Percentiles rank a stretch among this genome's conserved stretches.
These are phyloP conservation scores for Diutina mesorugosa DNA, from an alignment of 1,139 yeast species.

Conservation along the genomic window DNA sequence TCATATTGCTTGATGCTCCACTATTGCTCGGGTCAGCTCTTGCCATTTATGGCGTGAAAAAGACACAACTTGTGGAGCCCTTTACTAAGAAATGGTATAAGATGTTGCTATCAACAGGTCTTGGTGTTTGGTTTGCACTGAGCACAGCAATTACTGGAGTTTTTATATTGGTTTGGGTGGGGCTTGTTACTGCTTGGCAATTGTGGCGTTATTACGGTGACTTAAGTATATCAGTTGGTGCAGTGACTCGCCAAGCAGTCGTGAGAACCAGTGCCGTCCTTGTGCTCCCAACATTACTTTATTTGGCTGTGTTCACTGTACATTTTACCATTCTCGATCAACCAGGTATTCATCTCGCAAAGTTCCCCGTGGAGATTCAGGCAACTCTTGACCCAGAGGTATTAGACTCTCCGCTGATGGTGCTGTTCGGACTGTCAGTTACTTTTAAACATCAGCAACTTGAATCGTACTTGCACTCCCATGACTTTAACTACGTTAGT, in stretches of 20 bases:
- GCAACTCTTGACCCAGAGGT: conserved; percentile 27
- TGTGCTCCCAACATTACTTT: conserved; percentile 36
- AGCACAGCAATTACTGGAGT: conserved; percentile 45
- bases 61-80: conserved; percentile 19
- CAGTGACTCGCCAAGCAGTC: conserved; percentile 18
- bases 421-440: conserved; percentile 53
- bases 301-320: conserved; percentile 30
- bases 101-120: conserved; percentile 27
- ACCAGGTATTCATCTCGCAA: conserved; percentile 38
- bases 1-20: conserved; percentile 38
- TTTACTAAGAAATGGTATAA: conserved; percentile 33
- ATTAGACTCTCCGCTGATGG: conserved; percentile 28
- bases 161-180: conserved; percentile 39
- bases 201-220: conserved; percentile 53
- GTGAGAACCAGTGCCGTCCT: conserved; percentile 23
- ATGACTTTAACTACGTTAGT: conserved; percentile 33
- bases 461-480: conserved; percentile 62
- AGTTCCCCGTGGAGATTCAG: conserved; percentile 48
- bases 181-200: conserved; percentile 23
- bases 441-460: conserved; percentile 52
- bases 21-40: conserved; percentile 33
- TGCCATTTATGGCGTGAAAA: conserved; percentile 30
- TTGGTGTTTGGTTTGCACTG: conserved; percentile 38
- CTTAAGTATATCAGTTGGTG: conserved; percentile 19
- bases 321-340: conserved; percentile 37